Percentiles rank a stretch among this genome's conserved stretches.
phyloP scores from a whole-genome alignment of 495 filamentous ascomycete genomes.

The Aspergillus wentii region DNA sequence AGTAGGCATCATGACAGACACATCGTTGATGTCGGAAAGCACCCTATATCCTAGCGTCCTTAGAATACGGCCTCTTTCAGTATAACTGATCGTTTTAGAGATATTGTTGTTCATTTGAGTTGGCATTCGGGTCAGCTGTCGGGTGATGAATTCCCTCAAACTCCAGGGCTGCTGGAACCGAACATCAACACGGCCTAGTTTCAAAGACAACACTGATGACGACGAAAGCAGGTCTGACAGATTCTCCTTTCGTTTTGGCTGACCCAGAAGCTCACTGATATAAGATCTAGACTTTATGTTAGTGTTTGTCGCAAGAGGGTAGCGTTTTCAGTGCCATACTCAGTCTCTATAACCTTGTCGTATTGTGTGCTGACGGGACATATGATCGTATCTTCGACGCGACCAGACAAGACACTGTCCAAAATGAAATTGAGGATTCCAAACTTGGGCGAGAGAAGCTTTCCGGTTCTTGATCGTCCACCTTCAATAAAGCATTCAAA shows the following conservation, averaged over 20 bases:
- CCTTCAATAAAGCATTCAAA: constrained; percentile 97
- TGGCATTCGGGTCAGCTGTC: constrained; percentile 55
- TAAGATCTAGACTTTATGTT: constrained; percentile 58
- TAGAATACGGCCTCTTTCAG: constrained; percentile 59
- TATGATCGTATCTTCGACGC: constrained; percentile 84
- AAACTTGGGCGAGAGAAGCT: constrained; percentile 89
- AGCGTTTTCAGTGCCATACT: constrained; percentile 36
- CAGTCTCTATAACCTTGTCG: constrained; percentile 97
- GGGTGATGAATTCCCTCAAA: constrained; percentile 68
- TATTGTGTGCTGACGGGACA: constrained; percentile 96
- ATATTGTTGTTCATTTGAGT: constrained; percentile 22
- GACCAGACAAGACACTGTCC: constrained; percentile 82
- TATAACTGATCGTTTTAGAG: constrained; percentile 37
- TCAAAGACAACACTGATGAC: constrained; percentile 82
- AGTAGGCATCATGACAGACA: constrained; percentile 96
- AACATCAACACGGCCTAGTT: constrained; percentile 88
- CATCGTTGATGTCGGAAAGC: constrained; percentile 87
- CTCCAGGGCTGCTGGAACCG: constrained; percentile 96
- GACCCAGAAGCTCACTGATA: constrained; percentile 85
- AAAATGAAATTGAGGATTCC: constrained; percentile 92
- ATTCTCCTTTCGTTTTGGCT: constrained; percentile 93
- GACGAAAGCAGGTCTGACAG: constrained; percentile 80
- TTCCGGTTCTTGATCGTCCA: constrained; percentile 85
- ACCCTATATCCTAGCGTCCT: constrained; percentile 86
- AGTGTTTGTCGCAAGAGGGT: constrained; percentile 2